phyloP scores from a whole-genome alignment of 208 protist species.

The Endotrypanum monterogeii region DNA sequence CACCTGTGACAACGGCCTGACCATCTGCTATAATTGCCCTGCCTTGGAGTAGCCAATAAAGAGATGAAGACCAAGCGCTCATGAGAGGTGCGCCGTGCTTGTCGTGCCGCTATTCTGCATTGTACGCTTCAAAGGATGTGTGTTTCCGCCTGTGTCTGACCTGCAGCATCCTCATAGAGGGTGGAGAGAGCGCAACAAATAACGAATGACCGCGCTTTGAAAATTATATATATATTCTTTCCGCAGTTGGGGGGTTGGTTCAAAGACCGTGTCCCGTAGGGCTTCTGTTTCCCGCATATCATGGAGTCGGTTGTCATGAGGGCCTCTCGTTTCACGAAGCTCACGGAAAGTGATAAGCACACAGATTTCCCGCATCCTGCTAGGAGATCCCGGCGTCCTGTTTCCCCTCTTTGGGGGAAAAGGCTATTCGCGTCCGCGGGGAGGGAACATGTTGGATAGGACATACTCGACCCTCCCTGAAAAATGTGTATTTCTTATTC shows the following conservation, averaged over 20 bases:
- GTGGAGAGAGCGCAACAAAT: not conserved
- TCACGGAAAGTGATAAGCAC: not conserved
- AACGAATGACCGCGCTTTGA: not conserved
- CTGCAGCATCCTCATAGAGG: not conserved
- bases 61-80: not conserved
- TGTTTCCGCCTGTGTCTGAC: not conserved
- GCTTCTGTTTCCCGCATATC: not conserved
- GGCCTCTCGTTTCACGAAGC: not conserved
- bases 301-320: not conserved
- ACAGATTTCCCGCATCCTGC: not conserved
- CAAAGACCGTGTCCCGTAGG: not conserved
- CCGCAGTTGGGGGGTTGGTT: not conserved
- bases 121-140: too few species aligned
- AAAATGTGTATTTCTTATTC: not conserved
- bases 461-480: not conserved
- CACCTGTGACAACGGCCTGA: slow-evolving; percentile 72
- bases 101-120: not conserved
- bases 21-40: slow-evolving; percentile 73
- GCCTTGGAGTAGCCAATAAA: slow-evolving; percentile 37
- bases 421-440: not conserved
- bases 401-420: not conserved
- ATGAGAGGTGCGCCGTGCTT: not conserved
- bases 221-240: too few species aligned
- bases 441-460: not conserved
- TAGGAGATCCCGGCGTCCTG: not conserved